Conservation (phyloP, 768 basidiomycete genomes). For the Tricholoma matsutake region DNA sequence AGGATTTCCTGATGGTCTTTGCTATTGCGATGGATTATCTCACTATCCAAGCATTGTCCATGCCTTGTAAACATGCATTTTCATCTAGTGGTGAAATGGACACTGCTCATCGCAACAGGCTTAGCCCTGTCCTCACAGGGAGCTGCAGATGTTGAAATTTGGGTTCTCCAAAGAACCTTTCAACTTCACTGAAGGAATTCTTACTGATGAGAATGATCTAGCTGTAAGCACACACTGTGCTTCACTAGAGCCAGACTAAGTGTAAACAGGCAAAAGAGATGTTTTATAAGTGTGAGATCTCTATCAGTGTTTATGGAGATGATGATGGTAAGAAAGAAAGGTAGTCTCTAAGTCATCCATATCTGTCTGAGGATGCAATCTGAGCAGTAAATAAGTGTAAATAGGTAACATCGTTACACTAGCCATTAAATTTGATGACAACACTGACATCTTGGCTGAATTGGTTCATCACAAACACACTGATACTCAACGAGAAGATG, state of each 20-base stretch:
- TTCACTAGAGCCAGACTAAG: no score
- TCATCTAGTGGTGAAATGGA: slow-evolving; percentile 16
- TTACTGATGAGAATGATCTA: neutral
- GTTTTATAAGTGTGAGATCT: no score
- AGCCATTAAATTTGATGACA: neutral
- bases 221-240: no score
- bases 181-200: neutral
- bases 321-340: no score
- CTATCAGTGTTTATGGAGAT: no score
- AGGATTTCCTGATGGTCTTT: neutral
- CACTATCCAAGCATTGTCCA: slow-evolving; percentile 15
- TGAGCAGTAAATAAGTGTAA: no score
- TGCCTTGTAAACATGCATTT: slow-evolving; percentile 17
- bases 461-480: neutral
- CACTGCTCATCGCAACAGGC: slow-evolving; percentile 8
- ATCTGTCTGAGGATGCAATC: no score
- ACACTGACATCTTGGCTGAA: neutral
- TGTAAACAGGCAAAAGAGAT: no score
- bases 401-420: no score
- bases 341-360: no score
- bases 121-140: slow-evolving; percentile 16
- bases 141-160: slow-evolving; percentile 17
- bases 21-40: slow-evolving; percentile 10
- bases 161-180: neutral
- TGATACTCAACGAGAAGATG: neutral